Conservation (phyloP, 768 basidiomycete species). For the Agrocybe pediades region DNA sequence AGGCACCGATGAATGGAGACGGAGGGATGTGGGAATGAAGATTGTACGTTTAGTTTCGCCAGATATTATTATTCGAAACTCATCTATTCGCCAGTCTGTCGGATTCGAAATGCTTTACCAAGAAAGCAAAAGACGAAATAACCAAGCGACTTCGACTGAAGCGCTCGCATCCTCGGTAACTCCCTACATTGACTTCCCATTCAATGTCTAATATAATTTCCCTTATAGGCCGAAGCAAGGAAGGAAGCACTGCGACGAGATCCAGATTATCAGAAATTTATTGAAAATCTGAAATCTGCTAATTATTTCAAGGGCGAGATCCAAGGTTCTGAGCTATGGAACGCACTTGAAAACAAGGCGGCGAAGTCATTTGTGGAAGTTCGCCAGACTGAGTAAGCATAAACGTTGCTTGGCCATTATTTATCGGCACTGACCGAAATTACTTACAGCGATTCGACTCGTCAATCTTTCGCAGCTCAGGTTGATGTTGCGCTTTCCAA, state of each 20-base stretch:
- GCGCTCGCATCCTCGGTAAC: conserved; percentile 50
- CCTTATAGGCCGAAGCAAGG: conserved; percentile 55
- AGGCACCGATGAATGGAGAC: conserved; percentile 68
- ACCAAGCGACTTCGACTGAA: conserved; percentile 37
- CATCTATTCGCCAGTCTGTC: conserved; percentile 59
- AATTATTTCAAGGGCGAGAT: conserved; percentile 82
- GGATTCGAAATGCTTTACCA: conserved; percentile 98
- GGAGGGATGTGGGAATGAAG: conserved; percentile 92
- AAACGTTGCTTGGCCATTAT: neutral
- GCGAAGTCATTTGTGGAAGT: conserved; percentile 62
- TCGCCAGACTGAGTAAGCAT: conserved; percentile 66
- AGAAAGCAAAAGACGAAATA: conserved; percentile 68
- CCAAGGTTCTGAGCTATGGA: conserved; percentile 81
- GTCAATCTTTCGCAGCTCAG: conserved; percentile 75
- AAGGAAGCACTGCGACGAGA: conserved; percentile 71
- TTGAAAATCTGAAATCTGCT: conserved; percentile 60
- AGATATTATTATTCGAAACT: neutral
- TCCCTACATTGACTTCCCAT: neutral
- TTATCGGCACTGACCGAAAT: neutral
- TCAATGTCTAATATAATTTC: neutral
- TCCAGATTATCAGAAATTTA: conserved; percentile 69
- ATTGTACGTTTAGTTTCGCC: conserved; percentile 51
- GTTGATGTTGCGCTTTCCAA: conserved; percentile 65
- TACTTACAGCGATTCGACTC: conserved; percentile 48
- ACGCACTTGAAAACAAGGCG: conserved; percentile 70